Base-by-base conservation (phyloP, 768 basidiomycete genomes). In the Pulveroboletus sp. region DNA sequence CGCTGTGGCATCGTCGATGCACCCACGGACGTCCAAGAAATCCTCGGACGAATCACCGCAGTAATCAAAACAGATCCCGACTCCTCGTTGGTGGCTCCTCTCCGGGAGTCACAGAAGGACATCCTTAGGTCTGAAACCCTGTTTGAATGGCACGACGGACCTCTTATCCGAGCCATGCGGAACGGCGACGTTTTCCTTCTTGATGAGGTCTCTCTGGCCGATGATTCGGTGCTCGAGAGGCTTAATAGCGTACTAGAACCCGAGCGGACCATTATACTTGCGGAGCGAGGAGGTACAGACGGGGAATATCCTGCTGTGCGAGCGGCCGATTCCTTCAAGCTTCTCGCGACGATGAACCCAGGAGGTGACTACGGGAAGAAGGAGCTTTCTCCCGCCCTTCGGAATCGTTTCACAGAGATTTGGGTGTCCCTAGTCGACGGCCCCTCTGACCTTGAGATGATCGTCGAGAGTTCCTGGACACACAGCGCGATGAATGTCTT, bases 301-400 rank as follows among this genome's bases (percentile, higher is more conserved):
- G 72, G 80, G 11, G 84, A 83, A 27, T 76, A 85, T 54, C 80
- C 85, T 26, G 75, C 76, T 7, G 73, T 98, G 35, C 72, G 69
- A 17, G 94, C 93, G 8, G 64, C 71, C 7, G 70, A 76, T 4
- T 71, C 70, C 1, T 99, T 99, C 76, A 86, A 93, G 64, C 81
- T 99, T 31, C 75, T 97, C 0, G 93, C 96, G 3, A 98, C 96
- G 3, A 99, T 99, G 96, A 99, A 99, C 65, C 96, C 96, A 0
- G 96, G 96, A 17, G 96, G 96, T 13, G 96, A 99, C 62, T 98
- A 94, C 60, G 96, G 96, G 20, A 99, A 99, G 75, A 99, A 98
- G 65, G 96, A 99, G 63, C 73, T 99, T 2, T 98, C 96, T 2
- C 95, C 94, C 27, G 96, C 96, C 0, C 74, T 99, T 32, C 83